Base-by-base conservation (phyloP, 176 grass and related monocot species). In the Echinochloa phyllopogon region DNA sequence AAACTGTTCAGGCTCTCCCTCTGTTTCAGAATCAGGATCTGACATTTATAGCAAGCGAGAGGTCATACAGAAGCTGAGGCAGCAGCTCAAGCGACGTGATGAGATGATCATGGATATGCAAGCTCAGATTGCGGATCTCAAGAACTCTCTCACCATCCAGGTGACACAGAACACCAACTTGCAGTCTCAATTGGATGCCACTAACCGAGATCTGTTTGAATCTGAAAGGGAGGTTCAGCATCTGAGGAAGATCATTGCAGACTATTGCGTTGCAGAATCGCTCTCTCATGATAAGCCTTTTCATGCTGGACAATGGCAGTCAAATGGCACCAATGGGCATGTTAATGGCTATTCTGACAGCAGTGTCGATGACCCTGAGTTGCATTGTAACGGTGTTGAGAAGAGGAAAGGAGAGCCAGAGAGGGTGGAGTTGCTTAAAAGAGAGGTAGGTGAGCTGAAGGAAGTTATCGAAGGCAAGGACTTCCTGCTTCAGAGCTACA, bases 81-180 rank as follows among this genome's bases (percentile, higher is more conserved):
- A 84, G 79, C 96, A 95, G 52, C 89, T 98, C 18, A 98, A 92
- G 73, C 89, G 74, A 69, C 91, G 91, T 27, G 93, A 98, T 29
- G 91, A 95, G 42, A 98, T 90, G 83, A 90, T 95, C 79, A 90
- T 92, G 93, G 91, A 95, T 81, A 94, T 94, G 93, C 93, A 98
- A 86, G 50, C 87, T 76, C 91, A 92, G 75, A 98, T 98, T 2
- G 73, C 83, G 6, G 91, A 94, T 62, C 80, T 98, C 8, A 92
- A 95, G 69, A 95, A 83, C 78, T 95, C 91, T 78, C 57, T 98
- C 25, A 82, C 78, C 60, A 81, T 89, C 74, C 87, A 95, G 80
- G 82, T 87, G 59, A 81, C 85, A 6, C 83, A 90, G 43, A 85
- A 82, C 9, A 39, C 70, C 25, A 89, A 88, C 77, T 78, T 95